Evolutionary conservation across 495 filamentous ascomycete genomes (phyloP).

Genomic region (Neurospora sp.): DNA sequence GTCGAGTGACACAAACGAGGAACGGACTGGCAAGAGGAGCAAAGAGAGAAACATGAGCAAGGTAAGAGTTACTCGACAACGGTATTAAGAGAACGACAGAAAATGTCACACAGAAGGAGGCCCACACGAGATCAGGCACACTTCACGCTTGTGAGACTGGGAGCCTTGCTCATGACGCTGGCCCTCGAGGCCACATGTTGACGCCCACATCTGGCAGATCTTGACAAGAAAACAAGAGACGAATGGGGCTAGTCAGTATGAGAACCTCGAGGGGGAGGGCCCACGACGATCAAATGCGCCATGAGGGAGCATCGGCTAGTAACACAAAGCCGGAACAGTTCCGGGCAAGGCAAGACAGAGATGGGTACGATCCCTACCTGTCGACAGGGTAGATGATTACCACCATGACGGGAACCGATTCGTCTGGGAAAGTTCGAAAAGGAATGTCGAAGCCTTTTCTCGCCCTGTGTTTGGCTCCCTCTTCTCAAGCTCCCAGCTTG

Average conservation of each 20-base stretch:
- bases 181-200: background rate
- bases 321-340: background rate
- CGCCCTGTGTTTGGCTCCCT: background rate
- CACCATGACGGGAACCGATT: background rate
- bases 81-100: background rate
- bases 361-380: background rate
- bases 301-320: background rate
- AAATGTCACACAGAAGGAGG: background rate
- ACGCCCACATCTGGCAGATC: background rate
- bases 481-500: background rate
- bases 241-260: background rate
- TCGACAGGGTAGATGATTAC: background rate
- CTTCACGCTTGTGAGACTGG: background rate
- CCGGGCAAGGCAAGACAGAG: background rate
- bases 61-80: background rate
- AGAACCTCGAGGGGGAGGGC: background rate
- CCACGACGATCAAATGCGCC: background rate
- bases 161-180: background rate
- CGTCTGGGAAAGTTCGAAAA: background rate
- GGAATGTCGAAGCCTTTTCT: background rate
- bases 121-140: background rate
- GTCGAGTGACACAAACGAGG: background rate
- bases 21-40: background rate
- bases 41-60: constrained; percentile 3
- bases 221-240: background rate